Evolutionary conservation across 2,329 filamentous ascomycete species (phyloP), one percentile per base, ranked within the genome.

Genomic region (Trichoderma afroharzianum): DNA sequence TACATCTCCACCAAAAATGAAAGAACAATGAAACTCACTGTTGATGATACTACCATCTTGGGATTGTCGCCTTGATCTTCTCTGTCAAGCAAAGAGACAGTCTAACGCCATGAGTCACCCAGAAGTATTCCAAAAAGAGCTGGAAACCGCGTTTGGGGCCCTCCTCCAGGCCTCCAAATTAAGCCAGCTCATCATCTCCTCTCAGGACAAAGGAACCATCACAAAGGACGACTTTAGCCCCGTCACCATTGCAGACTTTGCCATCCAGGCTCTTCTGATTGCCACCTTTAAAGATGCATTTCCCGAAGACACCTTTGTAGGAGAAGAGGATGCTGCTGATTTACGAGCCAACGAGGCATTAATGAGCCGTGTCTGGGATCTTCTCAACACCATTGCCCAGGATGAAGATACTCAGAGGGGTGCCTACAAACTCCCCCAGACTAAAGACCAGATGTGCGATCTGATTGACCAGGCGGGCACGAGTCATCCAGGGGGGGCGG

Each of bases 211-310:
- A 75, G 85, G 84, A 69, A 81, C 82, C 28, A 78, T 88, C 28
- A 81, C 85, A 72, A 90, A 90, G 73, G 83, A 84, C 57, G 87
- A 88, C 76, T 79, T 88, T 43, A 87, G 84, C 70, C 87, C 87
- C 3, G 88, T 89, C 61, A 90, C 88, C 0, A 81, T 89, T 24
- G 88, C 85, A 76, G 88, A 90, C 77, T 89, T 89, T 74, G 87
- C 88, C 68, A 84, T 88, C 71, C 87, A 89, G 75, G 87, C 86
- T 0, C 81, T 89, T 6, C 81, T 89, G 53, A 85, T 85, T 6
- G 79, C 83, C 47, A 85, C 85, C 2, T 79, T 89, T 71, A 84
- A 85, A 68, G 72, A 78, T 68, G 83, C 83, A 5, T 89, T 89
- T 66, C 88, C 88, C 0, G 66, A 74, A 6, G 86, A 89, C 76